These are phyloP conservation scores for Platanus orientalis DNA, from an alignment of 164 flowering plant species.

Conservation along the genomic window DNA sequence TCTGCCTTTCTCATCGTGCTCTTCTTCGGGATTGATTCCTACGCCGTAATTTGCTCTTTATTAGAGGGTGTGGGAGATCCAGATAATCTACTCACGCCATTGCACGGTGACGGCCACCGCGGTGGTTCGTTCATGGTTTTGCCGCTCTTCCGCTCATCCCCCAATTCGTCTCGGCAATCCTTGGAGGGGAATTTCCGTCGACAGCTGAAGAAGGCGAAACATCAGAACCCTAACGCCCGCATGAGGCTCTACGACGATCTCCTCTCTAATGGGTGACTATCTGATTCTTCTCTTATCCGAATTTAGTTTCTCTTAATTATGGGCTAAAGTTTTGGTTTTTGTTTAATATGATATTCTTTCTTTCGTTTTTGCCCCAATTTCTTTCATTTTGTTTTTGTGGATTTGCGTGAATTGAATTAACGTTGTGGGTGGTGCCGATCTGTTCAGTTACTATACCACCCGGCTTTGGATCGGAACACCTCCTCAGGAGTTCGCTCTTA, in stretches of 20 bases:
- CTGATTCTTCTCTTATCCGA: not conserved
- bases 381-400: not conserved
- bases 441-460: constrained; percentile 80
- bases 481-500: constrained; percentile 89
- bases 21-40: not conserved
- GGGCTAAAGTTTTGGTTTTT: not conserved
- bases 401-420: not conserved
- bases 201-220: constrained; percentile 11
- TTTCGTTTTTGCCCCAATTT: too few species aligned
- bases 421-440: not conserved
- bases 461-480: constrained; percentile 93
- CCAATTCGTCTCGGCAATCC: constrained; percentile 15
- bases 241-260: constrained; percentile 96
- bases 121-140: not conserved
- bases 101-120: not conserved
- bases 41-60: not conserved
- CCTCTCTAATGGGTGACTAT: constrained; percentile 58
- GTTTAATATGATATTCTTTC: too few species aligned
- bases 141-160: constrained; percentile 11
- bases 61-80: not conserved
- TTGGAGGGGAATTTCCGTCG: constrained; percentile 13
- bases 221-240: constrained; percentile 49
- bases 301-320: not conserved
- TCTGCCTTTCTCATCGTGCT: not conserved
- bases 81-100: not conserved